phyloP scores from a whole-genome alignment of 371 early-diverging fungal genomes.

The Sporodiniella umbellata region DNA sequence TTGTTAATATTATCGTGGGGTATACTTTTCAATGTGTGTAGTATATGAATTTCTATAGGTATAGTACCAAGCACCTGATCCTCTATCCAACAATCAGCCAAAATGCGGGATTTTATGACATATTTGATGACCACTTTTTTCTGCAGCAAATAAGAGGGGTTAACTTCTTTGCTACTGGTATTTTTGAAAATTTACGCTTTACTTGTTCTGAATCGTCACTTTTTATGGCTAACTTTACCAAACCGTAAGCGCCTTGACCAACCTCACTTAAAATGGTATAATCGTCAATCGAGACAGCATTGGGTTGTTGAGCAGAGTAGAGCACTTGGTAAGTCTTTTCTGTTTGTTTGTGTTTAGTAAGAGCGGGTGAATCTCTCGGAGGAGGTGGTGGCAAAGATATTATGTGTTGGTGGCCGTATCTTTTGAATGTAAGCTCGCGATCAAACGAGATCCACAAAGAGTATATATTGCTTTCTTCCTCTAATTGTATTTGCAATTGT shows the following conservation, averaged over 20 bases:
- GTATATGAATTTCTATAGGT: constrained; percentile 69
- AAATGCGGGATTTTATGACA: constrained; percentile 71
- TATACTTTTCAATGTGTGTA: constrained; percentile 55
- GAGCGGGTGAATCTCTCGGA: background rate
- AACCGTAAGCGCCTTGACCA: constrained; percentile 75
- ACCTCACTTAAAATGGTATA: constrained; percentile 58
- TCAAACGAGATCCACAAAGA: constrained; percentile 74
- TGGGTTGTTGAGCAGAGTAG: constrained; percentile 48
- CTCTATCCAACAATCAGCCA: constrained; percentile 68
- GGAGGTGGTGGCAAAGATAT: constrained; percentile 3
- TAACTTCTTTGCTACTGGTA: background rate
- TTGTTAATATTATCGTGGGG: constrained; percentile 63
- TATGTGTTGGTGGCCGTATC: constrained; percentile 30
- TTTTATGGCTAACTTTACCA: constrained; percentile 59
- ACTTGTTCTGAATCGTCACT: constrained; percentile 45
- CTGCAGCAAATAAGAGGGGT: constrained; percentile 17
- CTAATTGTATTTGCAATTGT: constrained; percentile 60
- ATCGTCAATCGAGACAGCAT: constrained; percentile 48
- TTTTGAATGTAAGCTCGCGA: constrained; percentile 52
- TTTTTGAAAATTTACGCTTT: constrained; percentile 7
- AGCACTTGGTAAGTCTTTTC: constrained; percentile 9
- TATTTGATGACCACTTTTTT: constrained; percentile 72
- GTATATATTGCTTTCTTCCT: constrained; percentile 52
- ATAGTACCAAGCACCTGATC: constrained; percentile 63
- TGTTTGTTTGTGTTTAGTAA: background rate